These are phyloP conservation scores for Tothia fuscella DNA, from an alignment of 2,329 filamentous ascomycete genomes.

Conservation along the genomic window DNA sequence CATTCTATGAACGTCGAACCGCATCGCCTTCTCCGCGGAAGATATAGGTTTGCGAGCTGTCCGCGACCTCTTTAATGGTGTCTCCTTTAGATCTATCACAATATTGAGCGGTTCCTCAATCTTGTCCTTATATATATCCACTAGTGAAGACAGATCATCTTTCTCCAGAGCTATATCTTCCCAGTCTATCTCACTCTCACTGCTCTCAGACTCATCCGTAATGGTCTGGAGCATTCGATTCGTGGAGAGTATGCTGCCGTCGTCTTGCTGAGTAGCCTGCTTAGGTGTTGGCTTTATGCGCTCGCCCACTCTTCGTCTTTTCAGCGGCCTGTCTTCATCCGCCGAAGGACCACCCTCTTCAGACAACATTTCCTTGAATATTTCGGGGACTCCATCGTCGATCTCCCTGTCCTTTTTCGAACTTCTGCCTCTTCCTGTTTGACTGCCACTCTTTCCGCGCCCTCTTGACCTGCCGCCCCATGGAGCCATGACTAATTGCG, in stretches of 20 bases:
- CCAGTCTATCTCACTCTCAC: neutral
- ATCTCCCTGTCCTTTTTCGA: neutral
- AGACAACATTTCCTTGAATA: neutral
- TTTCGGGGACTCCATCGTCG: neutral
- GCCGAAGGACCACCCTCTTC: neutral
- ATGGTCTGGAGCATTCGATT: too few species aligned
- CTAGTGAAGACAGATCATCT: too few species aligned
- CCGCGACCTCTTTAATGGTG: too few species aligned
- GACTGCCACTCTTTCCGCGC: neutral
- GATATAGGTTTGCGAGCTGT: constrained; percentile 4
- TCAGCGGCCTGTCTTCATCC: neutral
- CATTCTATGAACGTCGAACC: constrained; percentile 71
- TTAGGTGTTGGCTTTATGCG: too few species aligned
- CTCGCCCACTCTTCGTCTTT: neutral
- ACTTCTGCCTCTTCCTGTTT: neutral
- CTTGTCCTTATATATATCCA: too few species aligned
- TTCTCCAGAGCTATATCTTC: too few species aligned
- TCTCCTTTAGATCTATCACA: too few species aligned
- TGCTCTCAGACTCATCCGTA: neutral
- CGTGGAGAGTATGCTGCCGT: too few species aligned
- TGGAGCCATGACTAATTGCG: neutral
- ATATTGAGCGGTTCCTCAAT: too few species aligned
- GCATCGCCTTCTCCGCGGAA: constrained; percentile 40
- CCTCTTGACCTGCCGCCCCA: neutral
- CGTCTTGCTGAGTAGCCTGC: too few species aligned